Conservation (phyloP, 345 rosid species). For the Lumnitzera racemosa region DNA sequence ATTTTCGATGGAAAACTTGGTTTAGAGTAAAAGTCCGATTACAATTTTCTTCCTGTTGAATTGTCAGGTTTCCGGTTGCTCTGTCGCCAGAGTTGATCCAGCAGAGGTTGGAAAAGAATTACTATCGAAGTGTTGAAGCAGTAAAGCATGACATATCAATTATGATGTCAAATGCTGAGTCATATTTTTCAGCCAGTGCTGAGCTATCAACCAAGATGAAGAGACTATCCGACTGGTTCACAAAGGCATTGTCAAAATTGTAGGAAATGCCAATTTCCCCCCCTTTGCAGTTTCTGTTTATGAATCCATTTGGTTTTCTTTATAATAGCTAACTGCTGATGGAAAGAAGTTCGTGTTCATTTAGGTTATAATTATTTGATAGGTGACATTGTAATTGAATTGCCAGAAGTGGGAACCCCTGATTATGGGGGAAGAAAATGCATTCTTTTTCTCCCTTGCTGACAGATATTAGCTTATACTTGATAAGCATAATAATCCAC, state of each 20-base stretch:
- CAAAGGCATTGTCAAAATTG: slow-evolving; percentile 12
- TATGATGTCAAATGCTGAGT: slow-evolving; percentile 62
- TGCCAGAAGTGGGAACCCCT: too few relatives aligned
- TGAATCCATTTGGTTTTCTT: too few relatives aligned
- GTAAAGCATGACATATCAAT: slow-evolving; percentile 58
- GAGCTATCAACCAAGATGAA: slow-evolving; percentile 41
- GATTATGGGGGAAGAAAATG: too few relatives aligned
- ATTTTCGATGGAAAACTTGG: too few relatives aligned
- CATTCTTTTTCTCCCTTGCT: background rate
- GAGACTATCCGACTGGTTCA: slow-evolving; percentile 52
- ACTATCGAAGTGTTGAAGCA: slow-evolving; percentile 65
- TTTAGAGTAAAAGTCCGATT: too few relatives aligned
- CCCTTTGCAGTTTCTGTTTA: too few relatives aligned
- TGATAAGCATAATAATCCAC: too few relatives aligned
- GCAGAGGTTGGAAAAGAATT: slow-evolving; percentile 64
- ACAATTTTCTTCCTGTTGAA: background rate
- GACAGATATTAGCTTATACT: too few relatives aligned
- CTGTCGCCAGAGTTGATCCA: slow-evolving; percentile 69
- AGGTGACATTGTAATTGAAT: too few relatives aligned
- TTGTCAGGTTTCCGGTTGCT: slow-evolving; percentile 77
- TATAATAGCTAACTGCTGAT: too few relatives aligned
- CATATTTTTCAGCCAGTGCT: slow-evolving; percentile 36
- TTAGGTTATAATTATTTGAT: too few relatives aligned
- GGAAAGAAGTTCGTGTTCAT: too few relatives aligned
- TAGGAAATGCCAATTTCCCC: background rate